Base-by-base conservation (phyloP, 2,329 filamentous ascomycete genomes). In the Basipetospora chlamydospora region DNA sequence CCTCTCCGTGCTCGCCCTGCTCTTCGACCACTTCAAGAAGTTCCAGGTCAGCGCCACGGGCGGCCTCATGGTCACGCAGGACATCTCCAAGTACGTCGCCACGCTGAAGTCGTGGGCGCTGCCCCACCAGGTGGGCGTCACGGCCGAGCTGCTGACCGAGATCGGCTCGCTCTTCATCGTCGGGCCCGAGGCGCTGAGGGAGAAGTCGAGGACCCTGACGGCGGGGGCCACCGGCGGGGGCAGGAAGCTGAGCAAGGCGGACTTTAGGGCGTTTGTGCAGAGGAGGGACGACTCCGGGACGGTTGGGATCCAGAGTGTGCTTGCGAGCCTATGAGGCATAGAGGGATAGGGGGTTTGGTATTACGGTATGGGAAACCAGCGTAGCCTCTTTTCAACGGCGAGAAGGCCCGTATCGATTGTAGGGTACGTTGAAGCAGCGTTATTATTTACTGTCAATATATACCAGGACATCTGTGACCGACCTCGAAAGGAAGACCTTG, bases 151-250 rank as follows among this genome's bases (percentile, higher is more conserved):
- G 31, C 60, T 98, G 41, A 79, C 85, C 18, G 90, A 98, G 63
- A 85, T 98, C 40, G 88, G 87, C 9, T 95, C 87, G 51, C 61
- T 98, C 37, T 98, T 98, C 54, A 93, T 98, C 44, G 84, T 98
- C 49, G 84, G 85, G 2, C 74, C 79, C 9, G 81, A 87, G 55
- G 81, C 81, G 25, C 60, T 87, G 41, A 65, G 74, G 34, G 81
- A 87, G 57, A 70, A 80, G 47, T 70, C 77, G 37, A 64, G 79
- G 39, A 74, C 71, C 41, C 56, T 80, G 41, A 64, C 52, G 42
- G 55, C 55, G 39, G 63, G 49, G 35, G 56, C 46, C 40, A 54
- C 49, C 35, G 58, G 55, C 25, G 59, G 50, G 22, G 64, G 64
- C 17, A 73, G 66, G 50, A 75, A 68, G 54, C 57, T 73, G 49